A percentile compares a stretch with the other conserved stretches of the same genome.
phyloP scores from a whole-genome alignment of 345 rosid genomes.

The Camelina hispida region DNA sequence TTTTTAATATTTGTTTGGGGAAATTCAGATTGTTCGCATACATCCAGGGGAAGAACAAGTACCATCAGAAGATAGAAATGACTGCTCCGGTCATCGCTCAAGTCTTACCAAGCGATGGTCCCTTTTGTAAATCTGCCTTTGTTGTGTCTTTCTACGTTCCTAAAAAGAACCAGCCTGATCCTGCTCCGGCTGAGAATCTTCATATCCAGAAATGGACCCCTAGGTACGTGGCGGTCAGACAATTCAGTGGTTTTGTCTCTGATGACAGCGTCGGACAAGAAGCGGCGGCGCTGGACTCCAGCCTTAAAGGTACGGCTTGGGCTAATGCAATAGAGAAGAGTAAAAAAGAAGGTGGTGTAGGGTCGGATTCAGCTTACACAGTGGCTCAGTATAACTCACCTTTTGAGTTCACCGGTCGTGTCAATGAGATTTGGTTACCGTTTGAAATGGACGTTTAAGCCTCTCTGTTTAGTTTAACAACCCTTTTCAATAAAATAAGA shows the following conservation, averaged over 20 bases:
- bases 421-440: conserved; percentile 81
- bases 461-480: background rate
- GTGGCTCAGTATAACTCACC: conserved; percentile 96
- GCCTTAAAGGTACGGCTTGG: conserved; percentile 69
- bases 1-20: background rate
- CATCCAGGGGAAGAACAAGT: conserved; percentile 81
- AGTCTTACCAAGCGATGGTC: conserved; percentile 87
- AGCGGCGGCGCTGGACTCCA: conserved; percentile 74
- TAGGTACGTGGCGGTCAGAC: conserved; percentile 64
- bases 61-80: conserved; percentile 72
- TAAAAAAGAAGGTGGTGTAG: conserved; percentile 38
- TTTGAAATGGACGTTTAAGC: conserved; percentile 49
- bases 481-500: conserved; percentile 10
- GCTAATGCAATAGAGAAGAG: conserved; percentile 61
- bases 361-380: conserved; percentile 51
- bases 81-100: conserved; percentile 78
- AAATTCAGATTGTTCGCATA: conserved; percentile 67
- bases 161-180: conserved; percentile 68
- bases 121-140: conserved; percentile 81
- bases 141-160: conserved; percentile 84
- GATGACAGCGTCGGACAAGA: conserved; percentile 64
- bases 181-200: conserved; percentile 81
- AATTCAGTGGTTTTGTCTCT: conserved; percentile 73
- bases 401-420: conserved; percentile 65
- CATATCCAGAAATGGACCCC: conserved; percentile 64